Conservation (phyloP, 73 alveolate genomes). For the Paramecium sexaurelia region DNA sequence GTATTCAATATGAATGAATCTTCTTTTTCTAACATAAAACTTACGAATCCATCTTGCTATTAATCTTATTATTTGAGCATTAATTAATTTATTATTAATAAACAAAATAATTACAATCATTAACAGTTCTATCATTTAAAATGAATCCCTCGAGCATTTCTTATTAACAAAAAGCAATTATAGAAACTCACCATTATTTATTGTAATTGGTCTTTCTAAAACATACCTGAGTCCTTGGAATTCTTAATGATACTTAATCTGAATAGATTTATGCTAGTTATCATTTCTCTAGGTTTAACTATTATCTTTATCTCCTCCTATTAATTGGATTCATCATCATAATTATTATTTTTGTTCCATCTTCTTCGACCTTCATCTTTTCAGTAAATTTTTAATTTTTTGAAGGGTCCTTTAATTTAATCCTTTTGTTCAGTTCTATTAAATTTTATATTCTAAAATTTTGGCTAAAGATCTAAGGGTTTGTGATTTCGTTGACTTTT, state of each 20-base stretch:
- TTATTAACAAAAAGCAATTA: not conserved
- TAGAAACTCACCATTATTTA: conserved; percentile 40
- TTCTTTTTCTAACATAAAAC: not conserved
- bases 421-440: not conserved
- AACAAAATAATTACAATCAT: not conserved
- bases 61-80: not conserved
- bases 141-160: conserved; percentile 14
- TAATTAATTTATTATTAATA: not conserved
- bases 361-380: not conserved
- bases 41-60: not conserved
- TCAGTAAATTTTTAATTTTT: not conserved
- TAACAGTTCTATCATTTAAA: not conserved
- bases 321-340: not conserved
- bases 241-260: not conserved
- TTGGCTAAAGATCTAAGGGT: no score
- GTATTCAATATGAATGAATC: not conserved
- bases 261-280: not conserved
- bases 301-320: not conserved
- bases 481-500: no score
- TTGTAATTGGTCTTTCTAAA: conserved; percentile 1
- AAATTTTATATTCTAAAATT: no score
- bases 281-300: not conserved
- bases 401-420: not conserved
- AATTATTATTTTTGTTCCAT: not conserved
- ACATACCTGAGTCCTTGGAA: not conserved